Evolutionary conservation across 495 filamentous ascomycete genomes (phyloP).

Genomic region (Tuber aestivum): DNA sequence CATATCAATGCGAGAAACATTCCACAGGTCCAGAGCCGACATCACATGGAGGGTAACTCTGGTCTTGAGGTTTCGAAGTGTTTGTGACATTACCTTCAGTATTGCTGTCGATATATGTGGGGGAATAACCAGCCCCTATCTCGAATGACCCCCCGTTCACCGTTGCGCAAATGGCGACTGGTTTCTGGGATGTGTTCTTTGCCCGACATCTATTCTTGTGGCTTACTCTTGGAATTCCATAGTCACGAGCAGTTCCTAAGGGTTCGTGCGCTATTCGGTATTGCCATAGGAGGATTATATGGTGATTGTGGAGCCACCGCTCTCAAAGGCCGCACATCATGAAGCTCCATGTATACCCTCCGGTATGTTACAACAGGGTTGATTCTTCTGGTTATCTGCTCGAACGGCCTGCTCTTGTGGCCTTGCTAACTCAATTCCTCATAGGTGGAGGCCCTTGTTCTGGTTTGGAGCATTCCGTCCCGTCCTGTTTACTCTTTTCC

Average conservation of each 20-base stretch:
- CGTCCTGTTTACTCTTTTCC: constrained; percentile 57
- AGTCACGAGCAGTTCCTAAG: constrained; percentile 65
- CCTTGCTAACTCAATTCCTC: constrained; percentile 46
- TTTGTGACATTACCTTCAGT: too few species aligned
- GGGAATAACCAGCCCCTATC: constrained; percentile 76
- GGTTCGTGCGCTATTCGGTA: constrained; percentile 58
- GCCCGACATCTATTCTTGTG: background rate
- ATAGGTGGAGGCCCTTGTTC: constrained; percentile 41
- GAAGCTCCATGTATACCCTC: constrained; percentile 68
- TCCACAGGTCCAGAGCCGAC: too few species aligned
- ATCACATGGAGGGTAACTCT: too few species aligned
- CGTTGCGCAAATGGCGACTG: constrained; percentile 61
- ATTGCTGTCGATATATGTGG: constrained; percentile 48
- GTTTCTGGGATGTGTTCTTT: constrained; percentile 34
- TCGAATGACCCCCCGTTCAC: constrained; percentile 59
- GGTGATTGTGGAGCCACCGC: constrained; percentile 46
- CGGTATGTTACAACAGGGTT: constrained; percentile 67
- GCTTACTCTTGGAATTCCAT: constrained; percentile 43
- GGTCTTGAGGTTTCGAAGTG: too few species aligned
- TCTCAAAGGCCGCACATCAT: constrained; percentile 29
- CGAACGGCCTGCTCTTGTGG: constrained; percentile 62
- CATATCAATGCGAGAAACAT: too few species aligned
- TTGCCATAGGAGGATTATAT: constrained; percentile 79
- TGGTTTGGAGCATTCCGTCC: constrained; percentile 60
- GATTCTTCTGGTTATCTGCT: constrained; percentile 70